phyloP scores from a whole-genome alignment of 352 stramenopile genomes.

The Hyaloperonospora brassicae region DNA sequence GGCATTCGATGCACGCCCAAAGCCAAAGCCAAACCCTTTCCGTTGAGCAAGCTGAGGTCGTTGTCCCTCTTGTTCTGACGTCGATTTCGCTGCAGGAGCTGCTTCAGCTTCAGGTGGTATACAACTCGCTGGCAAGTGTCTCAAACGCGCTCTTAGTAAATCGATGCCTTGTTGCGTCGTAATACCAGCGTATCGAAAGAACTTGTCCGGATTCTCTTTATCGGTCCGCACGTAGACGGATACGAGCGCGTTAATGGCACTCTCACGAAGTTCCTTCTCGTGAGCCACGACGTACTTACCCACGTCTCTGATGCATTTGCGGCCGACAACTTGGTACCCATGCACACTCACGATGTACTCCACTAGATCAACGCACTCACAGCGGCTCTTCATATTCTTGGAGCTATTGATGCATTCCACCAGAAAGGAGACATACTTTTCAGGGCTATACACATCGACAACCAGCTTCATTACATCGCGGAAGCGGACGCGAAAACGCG shows the following conservation, averaged over 20 bases:
- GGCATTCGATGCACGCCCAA: constrained; percentile 17
- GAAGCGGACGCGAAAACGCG: constrained; percentile 73
- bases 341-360: constrained; percentile 65
- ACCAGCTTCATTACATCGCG: constrained; percentile 81
- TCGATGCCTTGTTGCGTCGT: constrained; percentile 78
- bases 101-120: constrained; percentile 18
- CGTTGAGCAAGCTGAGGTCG: constrained; percentile 17
- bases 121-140: constrained; percentile 51
- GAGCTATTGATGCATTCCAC: constrained; percentile 77
- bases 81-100: constrained; percentile 9
- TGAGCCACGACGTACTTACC: constrained; percentile 68
- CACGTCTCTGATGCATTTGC: constrained; percentile 72
- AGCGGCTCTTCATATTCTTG: constrained; percentile 84
- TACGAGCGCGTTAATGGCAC: constrained; percentile 59
- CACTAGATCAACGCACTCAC: constrained; percentile 75
- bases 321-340: constrained; percentile 56
- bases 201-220: constrained; percentile 58
- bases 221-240: constrained; percentile 63
- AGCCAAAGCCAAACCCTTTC: constrained; percentile 30
- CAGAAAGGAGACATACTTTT: constrained; percentile 67
- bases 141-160: constrained; percentile 62
- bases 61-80: constrained; percentile 4
- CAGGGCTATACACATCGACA: constrained; percentile 66
- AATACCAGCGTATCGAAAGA: constrained; percentile 66
- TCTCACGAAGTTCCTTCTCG: constrained; percentile 81